Conservation (phyloP, 1,284 basidiomycete genomes). For the Ceratobasidium sp. region DNA sequence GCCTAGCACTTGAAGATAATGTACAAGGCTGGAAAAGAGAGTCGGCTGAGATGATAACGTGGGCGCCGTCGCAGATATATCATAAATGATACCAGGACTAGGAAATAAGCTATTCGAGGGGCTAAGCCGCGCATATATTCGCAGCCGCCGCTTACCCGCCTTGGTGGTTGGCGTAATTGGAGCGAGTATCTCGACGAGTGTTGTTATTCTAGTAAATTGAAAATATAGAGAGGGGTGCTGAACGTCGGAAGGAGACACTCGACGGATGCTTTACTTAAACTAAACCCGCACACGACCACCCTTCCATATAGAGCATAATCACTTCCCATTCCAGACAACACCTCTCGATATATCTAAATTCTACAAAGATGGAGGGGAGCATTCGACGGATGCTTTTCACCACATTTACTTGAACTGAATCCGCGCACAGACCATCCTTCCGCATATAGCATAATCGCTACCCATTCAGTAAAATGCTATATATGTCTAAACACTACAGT, state of each 20-base stretch:
- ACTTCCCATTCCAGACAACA: background rate
- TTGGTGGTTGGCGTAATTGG: constrained; percentile 4
- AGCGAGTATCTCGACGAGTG: constrained; percentile 42
- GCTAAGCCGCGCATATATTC: constrained; percentile 38
- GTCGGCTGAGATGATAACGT: background rate
- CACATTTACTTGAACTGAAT: background rate
- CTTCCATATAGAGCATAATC: constrained; percentile 20
- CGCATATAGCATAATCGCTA: constrained; percentile 9
- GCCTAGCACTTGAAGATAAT: constrained; percentile 40
- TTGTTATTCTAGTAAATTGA: background rate
- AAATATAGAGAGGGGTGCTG: no score
- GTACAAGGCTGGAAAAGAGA: constrained; percentile 21
- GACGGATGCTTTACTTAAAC: constrained; percentile 1
- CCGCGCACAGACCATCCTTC: constrained; percentile 17
- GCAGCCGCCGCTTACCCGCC: background rate
- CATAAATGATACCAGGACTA: constrained; percentile 38
- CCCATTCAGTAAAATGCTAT: constrained; percentile 5
- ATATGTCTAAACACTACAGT: constrained; percentile 38
- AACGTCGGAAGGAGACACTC: no score
- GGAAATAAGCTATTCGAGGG: background rate
- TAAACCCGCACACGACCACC: constrained; percentile 7
- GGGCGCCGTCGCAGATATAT: background rate
- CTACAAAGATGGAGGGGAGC: constrained; percentile 3
- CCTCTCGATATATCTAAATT: constrained; percentile 10
- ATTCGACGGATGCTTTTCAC: constrained; percentile 3